Conservation (phyloP, 2,329 filamentous ascomycete genomes). For the Talaromyces sp. region DNA sequence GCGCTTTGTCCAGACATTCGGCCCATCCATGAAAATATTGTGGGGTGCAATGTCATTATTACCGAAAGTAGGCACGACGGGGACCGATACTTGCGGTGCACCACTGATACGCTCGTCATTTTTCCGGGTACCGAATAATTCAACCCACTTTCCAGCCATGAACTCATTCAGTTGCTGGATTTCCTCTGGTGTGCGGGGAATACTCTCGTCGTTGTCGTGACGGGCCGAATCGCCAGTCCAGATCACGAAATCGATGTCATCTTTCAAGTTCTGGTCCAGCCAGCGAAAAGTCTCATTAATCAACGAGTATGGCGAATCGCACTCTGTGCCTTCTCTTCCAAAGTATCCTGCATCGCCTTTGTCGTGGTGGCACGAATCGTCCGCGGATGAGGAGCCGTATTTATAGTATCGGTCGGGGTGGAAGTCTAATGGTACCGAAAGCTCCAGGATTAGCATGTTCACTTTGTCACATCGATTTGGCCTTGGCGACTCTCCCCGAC, state of each 20-base stretch:
- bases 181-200: constrained; percentile 74
- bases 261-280: constrained; percentile 76
- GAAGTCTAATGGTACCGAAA: constrained; percentile 64
- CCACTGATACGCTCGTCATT: constrained; percentile 49
- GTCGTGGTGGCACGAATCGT: constrained; percentile 74
- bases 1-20: constrained; percentile 79
- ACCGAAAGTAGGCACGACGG: constrained; percentile 86
- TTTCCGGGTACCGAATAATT: constrained; percentile 64
- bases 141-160: constrained; percentile 74
- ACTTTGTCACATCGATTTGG: no score
- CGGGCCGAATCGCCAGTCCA: constrained; percentile 92
- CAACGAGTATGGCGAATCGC: constrained; percentile 79
- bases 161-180: constrained; percentile 77
- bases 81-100: constrained; percentile 65
- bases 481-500: background rate
- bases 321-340: constrained; percentile 83
- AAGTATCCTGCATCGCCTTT: constrained; percentile 76
- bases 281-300: constrained; percentile 88
- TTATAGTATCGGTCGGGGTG: constrained; percentile 91
- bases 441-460: background rate
- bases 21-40: constrained; percentile 85
- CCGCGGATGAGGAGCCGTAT: constrained; percentile 68
- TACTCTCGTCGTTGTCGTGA: constrained; percentile 82
- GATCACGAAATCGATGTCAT: constrained; percentile 82
- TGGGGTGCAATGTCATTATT: constrained; percentile 98